These are phyloP conservation scores for Polytrichum commune DNA, from an alignment of 225 moss, liverwort and hornwort species.

Conservation along the genomic window DNA sequence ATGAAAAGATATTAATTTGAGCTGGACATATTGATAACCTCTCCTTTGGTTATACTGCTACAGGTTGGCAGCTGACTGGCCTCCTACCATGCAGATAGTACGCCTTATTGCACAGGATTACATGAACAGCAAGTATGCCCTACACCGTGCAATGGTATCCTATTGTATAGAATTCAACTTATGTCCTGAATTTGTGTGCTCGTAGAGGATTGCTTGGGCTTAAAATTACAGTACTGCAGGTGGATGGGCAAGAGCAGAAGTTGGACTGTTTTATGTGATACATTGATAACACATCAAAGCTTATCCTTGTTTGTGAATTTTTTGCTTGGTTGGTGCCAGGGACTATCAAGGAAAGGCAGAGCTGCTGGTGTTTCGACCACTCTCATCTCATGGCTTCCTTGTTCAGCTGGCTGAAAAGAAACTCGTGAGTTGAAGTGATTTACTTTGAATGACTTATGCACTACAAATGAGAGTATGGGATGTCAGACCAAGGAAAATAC, in stretches of 20 bases:
- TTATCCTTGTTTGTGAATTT: too few species aligned
- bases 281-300: too few species aligned
- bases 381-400: constrained; percentile 80
- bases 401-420: constrained; percentile 95
- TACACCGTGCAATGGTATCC: neutral
- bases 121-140: constrained; percentile 87
- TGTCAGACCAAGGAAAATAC: neutral
- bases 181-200: too few species aligned
- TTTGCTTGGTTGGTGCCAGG: constrained; percentile 23
- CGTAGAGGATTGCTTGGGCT: too few species aligned
- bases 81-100: constrained; percentile 94
- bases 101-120: constrained; percentile 96
- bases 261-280: too few species aligned
- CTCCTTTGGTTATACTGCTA: constrained; percentile 5
- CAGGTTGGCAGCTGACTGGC: constrained; percentile 98
- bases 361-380: constrained; percentile 85
- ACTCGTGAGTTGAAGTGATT: constrained; percentile 44
- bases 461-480: neutral
- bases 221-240: too few species aligned
- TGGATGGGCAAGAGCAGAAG: too few species aligned
- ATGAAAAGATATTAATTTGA: too few species aligned
- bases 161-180: too few species aligned
- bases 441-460: neutral
- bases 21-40: too few species aligned
- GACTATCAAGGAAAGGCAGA: constrained; percentile 95